phyloP scores from a whole-genome alignment of 2,329 filamentous ascomycete species.

The Tolypocladium pustulatum region DNA sequence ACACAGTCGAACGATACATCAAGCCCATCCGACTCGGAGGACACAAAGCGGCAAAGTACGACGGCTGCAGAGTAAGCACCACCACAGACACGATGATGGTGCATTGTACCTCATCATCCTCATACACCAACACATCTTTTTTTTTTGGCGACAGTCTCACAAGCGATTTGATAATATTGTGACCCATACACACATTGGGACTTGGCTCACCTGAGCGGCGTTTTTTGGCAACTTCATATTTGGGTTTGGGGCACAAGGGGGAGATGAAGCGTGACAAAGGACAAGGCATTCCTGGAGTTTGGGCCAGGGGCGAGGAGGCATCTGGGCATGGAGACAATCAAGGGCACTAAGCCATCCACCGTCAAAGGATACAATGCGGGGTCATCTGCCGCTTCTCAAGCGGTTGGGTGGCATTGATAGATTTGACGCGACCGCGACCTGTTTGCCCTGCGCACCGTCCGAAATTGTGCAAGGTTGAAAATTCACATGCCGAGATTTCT shows the following conservation, averaged over 20 bases:
- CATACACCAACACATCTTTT: background rate
- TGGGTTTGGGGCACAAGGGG: background rate
- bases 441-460: background rate
- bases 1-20: background rate
- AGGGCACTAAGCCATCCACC: background rate
- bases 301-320: background rate
- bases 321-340: background rate
- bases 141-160: background rate
- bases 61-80: background rate
- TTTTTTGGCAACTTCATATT: background rate
- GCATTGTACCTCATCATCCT: background rate
- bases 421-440: background rate
- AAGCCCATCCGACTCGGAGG: background rate
- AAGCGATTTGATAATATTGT: background rate
- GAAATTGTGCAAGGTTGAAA: background rate
- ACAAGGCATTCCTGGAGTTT: background rate
- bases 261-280: background rate
- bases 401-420: background rate
- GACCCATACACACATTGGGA: background rate
- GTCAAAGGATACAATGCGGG: background rate
- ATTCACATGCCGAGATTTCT: background rate
- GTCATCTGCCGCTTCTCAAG: background rate
- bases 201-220: background rate
- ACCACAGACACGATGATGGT: background rate
- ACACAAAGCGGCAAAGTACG: background rate